Base-by-base conservation (phyloP, 805 yeast genomes). In the Saturnispora zaruensis region DNA sequence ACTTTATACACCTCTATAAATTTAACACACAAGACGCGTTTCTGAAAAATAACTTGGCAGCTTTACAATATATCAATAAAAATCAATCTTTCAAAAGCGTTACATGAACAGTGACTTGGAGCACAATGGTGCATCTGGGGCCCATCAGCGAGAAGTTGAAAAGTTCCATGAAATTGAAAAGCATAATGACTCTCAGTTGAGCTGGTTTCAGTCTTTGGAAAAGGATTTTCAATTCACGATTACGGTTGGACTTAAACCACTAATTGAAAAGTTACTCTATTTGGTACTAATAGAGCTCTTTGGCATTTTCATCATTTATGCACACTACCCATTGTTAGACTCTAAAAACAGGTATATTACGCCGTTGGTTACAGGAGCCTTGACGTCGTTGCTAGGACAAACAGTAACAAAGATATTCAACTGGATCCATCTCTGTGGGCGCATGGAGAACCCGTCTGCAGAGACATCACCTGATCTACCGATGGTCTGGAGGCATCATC, bases 401-500 rank as follows among this genome's bases (percentile, higher is more conserved):
- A 51, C 57, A 3, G 14, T 55, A 21, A 45, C 49, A 4, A 44
- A 41, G 11, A 21, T 54, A 5, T 44, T 44, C 18, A 26, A 40
- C 9, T 53, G 53, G 51, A 23, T 36, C 9, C 32, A 24, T 21
- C 14, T 25, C 6, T 41, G 45, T 30, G 41, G 49, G 9, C 43
- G 30, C 13, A 11, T 38, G n/a, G 42, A 23, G 6, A 38, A 38
- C 14, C 16, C 21, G 21, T 41, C 45, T 9, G 32, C 13, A 21
- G 30, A 23, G 14, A 13, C 32, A 36, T 18, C 23, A 16, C 46
- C 32, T 23, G 38, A 6, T 13, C 32, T 44, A 11, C 38, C 45
- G 8, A 34, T 20, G 33, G 40, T 43, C 3, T 37, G 50, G 45
- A 16, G 41, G 32, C 63, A 60, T 45, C 68, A 63, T 45, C 53